Percentiles rank a stretch among this genome's conserved stretches.
phyloP scores from a whole-genome alignment of 2,329 filamentous ascomycete genomes.

The Septoria linicola region DNA sequence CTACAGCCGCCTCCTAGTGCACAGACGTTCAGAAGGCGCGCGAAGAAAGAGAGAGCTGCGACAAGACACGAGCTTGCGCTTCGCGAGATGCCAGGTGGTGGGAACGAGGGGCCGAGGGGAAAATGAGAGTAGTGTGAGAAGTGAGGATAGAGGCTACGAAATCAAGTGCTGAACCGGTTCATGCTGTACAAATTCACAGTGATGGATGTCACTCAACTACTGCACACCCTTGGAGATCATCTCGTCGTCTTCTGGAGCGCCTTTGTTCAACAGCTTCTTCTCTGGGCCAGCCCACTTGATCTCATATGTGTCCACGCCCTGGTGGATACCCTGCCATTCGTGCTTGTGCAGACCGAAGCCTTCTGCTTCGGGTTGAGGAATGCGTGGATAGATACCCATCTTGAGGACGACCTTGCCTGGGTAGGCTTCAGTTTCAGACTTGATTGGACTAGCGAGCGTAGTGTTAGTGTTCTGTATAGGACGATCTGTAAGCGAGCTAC shows the following conservation, averaged over 20 bases:
- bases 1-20: too few species aligned
- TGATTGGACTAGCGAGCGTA: slow-evolving; percentile 44
- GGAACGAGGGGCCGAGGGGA: too few species aligned
- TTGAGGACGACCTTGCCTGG: slow-evolving; percentile 51
- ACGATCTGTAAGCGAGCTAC: neutral
- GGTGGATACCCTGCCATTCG: slow-evolving; percentile 45
- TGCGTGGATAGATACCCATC: slow-evolving; percentile 52
- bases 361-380: slow-evolving; percentile 49
- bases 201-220: too few species aligned
- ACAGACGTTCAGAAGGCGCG: too few species aligned
- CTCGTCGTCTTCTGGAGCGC: slow-evolving; percentile 5
- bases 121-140: too few species aligned
- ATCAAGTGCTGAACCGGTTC: too few species aligned
- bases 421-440: slow-evolving; percentile 44
- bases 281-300: slow-evolving; percentile 43
- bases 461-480: neutral
- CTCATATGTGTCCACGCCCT: slow-evolving; percentile 42
- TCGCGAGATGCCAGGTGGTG: too few species aligned
- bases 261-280: slow-evolving; percentile 32
- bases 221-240: slow-evolving; percentile 13
- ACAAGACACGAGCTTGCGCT: neutral
- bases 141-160: too few species aligned
- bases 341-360: slow-evolving; percentile 47
- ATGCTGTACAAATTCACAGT: too few species aligned
- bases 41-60: neutral